Evolutionary conservation across 2,329 filamentous ascomycete genomes (phyloP).

Genomic region (Aspergillus jensenii): DNA sequence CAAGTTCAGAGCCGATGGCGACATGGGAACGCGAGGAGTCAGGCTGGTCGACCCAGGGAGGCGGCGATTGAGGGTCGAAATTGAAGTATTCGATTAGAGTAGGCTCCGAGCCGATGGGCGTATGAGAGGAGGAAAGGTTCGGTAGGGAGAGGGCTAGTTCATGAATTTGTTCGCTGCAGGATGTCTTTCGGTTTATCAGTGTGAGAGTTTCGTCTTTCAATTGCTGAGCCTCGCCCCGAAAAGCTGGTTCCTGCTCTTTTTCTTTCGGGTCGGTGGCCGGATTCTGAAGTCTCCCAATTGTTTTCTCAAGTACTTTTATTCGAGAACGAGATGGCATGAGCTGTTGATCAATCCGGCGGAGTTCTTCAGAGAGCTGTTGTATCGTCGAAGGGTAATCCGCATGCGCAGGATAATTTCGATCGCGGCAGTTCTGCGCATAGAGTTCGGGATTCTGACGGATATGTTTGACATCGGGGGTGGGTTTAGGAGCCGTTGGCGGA

Average conservation of each 20-base stretch:
- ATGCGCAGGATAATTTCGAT: slow-evolving; percentile 73
- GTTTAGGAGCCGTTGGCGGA: slow-evolving; percentile 74
- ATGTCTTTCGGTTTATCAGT: slow-evolving; percentile 31
- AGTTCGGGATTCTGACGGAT: slow-evolving; percentile 82
- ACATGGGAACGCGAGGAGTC: slow-evolving; percentile 67
- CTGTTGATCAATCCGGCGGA: slow-evolving; percentile 39
- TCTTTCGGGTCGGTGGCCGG: slow-evolving; percentile 23
- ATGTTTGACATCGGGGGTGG: slow-evolving; percentile 79
- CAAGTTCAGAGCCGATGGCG: slow-evolving; percentile 80
- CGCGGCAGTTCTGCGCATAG: slow-evolving; percentile 77
- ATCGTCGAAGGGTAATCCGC: slow-evolving; percentile 55
- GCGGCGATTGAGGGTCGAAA: slow-evolving; percentile 54
- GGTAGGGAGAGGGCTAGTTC: slow-evolving; percentile 74
- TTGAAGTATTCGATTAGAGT: slow-evolving; percentile 76
- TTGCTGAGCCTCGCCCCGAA: slow-evolving; percentile 38
- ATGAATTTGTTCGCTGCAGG: slow-evolving; percentile 63
- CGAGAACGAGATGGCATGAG: slow-evolving; percentile 42
- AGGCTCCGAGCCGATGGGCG: slow-evolving; percentile 69
- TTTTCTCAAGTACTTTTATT: slow-evolving; percentile 46
- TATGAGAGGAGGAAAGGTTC: slow-evolving; percentile 76
- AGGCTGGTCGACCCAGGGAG: slow-evolving; percentile 29
- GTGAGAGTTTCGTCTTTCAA: slow-evolving; percentile 38
- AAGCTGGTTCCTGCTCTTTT: slow-evolving; percentile 17
- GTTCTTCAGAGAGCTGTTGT: slow-evolving; percentile 39
- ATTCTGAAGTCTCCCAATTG: slow-evolving; percentile 34